These are phyloP conservation scores for Grosmannia clavigera DNA, from an alignment of 2,329 filamentous ascomycete species.

Conservation along the genomic window DNA sequence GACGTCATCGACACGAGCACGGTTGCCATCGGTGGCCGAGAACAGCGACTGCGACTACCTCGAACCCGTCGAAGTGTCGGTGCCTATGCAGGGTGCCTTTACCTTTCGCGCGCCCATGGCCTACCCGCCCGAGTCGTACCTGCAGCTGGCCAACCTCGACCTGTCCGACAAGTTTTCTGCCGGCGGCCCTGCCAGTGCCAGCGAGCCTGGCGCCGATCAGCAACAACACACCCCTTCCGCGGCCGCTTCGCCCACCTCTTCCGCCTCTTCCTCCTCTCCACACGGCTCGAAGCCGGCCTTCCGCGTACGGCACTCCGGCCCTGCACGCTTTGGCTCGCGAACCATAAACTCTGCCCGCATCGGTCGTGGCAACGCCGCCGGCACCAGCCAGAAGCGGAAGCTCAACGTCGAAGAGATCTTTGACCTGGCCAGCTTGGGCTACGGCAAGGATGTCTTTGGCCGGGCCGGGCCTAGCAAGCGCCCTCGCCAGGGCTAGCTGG, in stretches of 20 bases:
- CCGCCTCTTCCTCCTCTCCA: not conserved
- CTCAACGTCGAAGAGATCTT: slow-evolving; percentile 66
- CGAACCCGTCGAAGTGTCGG: slow-evolving; percentile 24
- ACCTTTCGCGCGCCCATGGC: slow-evolving; percentile 55
- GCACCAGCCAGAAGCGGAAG: slow-evolving; percentile 57
- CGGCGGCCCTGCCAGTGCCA: slow-evolving; percentile 14
- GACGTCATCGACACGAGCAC: slow-evolving; percentile 5
- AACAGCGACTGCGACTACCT: slow-evolving; percentile 6
- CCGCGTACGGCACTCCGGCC: slow-evolving; percentile 11
- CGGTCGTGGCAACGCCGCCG: slow-evolving; percentile 47
- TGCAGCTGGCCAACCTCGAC: slow-evolving; percentile 49
- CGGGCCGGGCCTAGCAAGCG: slow-evolving; percentile 33
- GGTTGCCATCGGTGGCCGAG: slow-evolving; percentile 1
- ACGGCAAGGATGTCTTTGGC: slow-evolving; percentile 43
- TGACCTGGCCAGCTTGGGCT: slow-evolving; percentile 51
- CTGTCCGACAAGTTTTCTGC: slow-evolving; percentile 39
- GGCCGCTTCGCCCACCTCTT: slow-evolving; percentile 5
- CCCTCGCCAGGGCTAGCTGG: slow-evolving; percentile 29
- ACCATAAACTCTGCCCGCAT: slow-evolving; percentile 27
- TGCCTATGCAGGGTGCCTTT: slow-evolving; percentile 49
- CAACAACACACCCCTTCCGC: not conserved
- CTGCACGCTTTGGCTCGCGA: slow-evolving; percentile 14
- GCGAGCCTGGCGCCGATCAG: slow-evolving; percentile 9
- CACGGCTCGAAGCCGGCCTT: slow-evolving; percentile 12
- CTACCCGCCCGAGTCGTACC: slow-evolving; percentile 45